Conservation (phyloP, 148 eudicot genomes). For the Nyssa sinensis region DNA sequence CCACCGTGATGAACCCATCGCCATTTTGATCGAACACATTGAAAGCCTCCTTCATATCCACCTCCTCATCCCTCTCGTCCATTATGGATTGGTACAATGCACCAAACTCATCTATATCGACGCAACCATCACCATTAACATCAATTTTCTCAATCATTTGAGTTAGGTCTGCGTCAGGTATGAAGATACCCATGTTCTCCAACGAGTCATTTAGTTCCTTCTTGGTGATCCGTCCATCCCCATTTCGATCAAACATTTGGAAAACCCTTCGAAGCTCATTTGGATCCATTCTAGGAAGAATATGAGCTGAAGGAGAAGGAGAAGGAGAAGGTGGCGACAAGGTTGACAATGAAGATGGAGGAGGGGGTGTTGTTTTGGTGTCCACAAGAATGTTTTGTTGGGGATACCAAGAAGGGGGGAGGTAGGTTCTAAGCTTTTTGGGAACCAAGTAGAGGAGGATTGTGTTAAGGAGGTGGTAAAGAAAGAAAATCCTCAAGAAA, state of each 20-base stretch:
- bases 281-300: slow-evolving; percentile 16
- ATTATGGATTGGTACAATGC: slow-evolving; percentile 28
- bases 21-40: slow-evolving; percentile 33
- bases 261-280: slow-evolving; percentile 32
- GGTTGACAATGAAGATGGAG: not conserved
- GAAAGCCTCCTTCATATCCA: slow-evolving; percentile 30
- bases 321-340: too few relatives aligned
- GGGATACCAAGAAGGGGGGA: slow-evolving; percentile 24
- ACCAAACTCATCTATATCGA: slow-evolving; percentile 36
- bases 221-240: slow-evolving; percentile 36
- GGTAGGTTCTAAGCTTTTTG: slow-evolving; percentile 28
- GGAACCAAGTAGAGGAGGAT: slow-evolving; percentile 32
- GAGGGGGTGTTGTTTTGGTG: not conserved
- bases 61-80: slow-evolving; percentile 26
- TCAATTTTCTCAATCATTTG: slow-evolving; percentile 39
- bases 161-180: slow-evolving; percentile 30
- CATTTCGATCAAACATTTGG: slow-evolving; percentile 35
- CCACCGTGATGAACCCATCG: slow-evolving; percentile 31
- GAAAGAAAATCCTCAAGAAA: slow-evolving; percentile 20
- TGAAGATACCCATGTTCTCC: slow-evolving; percentile 33
- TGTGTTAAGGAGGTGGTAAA: slow-evolving; percentile 29
- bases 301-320: not conserved
- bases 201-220: slow-evolving; percentile 36
- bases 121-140: slow-evolving; percentile 33
- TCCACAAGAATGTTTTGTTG: not conserved